Percentiles rank a stretch among this genome's conserved stretches.
Evolutionary conservation across 164 flowering plant species (phyloP).

Genomic region (Tinospora cordifolia): DNA sequence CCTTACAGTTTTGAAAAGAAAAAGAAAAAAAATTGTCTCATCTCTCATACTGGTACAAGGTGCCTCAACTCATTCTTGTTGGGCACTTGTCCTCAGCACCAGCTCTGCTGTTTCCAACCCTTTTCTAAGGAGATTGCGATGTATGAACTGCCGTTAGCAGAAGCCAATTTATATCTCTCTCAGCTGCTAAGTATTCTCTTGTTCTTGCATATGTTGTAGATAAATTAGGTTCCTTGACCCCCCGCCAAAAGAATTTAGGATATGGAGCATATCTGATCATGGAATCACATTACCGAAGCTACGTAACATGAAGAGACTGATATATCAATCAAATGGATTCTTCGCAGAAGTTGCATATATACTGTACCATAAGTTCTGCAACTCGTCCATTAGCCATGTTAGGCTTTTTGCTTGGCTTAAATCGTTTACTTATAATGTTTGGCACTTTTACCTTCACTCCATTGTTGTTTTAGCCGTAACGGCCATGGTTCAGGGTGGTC

Average conservation of each 20-base stretch:
- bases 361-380: neutral
- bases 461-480: too few relatives aligned
- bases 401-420: neutral
- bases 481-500: too few relatives aligned
- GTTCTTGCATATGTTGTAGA: conserved; percentile 9
- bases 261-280: neutral
- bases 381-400: neutral
- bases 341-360: neutral
- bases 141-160: conserved; percentile 12
- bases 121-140: conserved; percentile 5
- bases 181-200: conserved; percentile 12
- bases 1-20: conserved; percentile 13
- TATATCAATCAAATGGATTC: neutral
- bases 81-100: neutral
- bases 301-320: neutral
- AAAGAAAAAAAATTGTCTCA: conserved; percentile 3
- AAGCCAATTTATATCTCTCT: conserved; percentile 17
- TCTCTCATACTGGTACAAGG: conserved; percentile 5
- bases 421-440: too few relatives aligned
- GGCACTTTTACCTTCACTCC: too few relatives aligned
- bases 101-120: neutral
- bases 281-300: neutral
- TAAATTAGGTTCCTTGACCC: conserved; percentile 9
- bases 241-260: conserved; percentile 8
- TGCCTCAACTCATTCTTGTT: conserved; percentile 10